phyloP scores from a whole-genome alignment of 2,329 filamentous ascomycete species.

The Fusarium camptoceras region DNA sequence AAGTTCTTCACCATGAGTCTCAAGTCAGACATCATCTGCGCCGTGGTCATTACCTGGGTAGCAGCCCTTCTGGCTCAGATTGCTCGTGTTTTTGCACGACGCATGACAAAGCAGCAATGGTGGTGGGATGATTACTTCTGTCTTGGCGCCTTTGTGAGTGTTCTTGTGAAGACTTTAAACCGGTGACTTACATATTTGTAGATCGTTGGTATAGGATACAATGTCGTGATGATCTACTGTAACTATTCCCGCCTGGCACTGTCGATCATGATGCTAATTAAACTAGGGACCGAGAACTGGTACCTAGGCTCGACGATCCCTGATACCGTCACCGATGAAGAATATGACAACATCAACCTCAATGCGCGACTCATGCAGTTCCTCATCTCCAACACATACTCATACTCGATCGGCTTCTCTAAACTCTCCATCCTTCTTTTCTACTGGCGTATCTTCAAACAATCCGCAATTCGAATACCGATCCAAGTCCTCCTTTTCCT shows the following conservation, averaged over 20 bases:
- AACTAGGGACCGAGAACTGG: conserved; percentile 33
- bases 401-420: conserved; percentile 44
- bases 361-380: conserved; percentile 34
- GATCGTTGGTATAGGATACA: conserved; percentile 38
- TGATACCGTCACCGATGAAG: conserved; percentile 7
- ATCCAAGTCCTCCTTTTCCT: conserved; percentile 44
- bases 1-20: conserved; percentile 31
- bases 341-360: conserved; percentile 32
- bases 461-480: conserved; percentile 45
- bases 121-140: conserved; percentile 45
- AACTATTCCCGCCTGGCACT: neutral
- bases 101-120: conserved; percentile 42
- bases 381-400: conserved; percentile 38
- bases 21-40: conserved; percentile 32
- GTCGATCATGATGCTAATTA: conserved; percentile 1
- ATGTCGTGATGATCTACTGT: conserved; percentile 35
- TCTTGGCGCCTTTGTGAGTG: conserved; percentile 41
- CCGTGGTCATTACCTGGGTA: conserved; percentile 37
- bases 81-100: conserved; percentile 37
- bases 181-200: conserved; percentile 8
- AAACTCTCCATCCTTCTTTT: conserved; percentile 49
- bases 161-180: neutral
- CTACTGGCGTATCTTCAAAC: conserved; percentile 49
- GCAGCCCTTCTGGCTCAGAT: conserved; percentile 37
- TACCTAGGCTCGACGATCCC: conserved; percentile 34